phyloP scores from a whole-genome alignment of 768 basidiomycete genomes.

The Tulasnella calospora region DNA sequence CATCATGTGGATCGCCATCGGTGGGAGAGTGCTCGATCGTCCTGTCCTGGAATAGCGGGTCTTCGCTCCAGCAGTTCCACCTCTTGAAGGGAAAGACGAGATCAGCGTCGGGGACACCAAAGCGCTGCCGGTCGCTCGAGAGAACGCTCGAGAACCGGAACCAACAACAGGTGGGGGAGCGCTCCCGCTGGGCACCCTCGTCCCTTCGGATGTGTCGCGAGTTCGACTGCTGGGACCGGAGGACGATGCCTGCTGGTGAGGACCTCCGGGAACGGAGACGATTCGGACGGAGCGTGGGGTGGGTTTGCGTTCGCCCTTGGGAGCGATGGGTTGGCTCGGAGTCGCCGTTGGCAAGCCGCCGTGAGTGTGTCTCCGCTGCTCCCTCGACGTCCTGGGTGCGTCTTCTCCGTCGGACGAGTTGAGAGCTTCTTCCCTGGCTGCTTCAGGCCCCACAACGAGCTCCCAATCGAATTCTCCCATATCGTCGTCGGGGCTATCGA shows the following conservation, averaged over 20 bases:
- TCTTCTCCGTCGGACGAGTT: not conserved
- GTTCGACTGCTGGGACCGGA: conserved; percentile 31
- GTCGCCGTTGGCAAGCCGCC: not conserved
- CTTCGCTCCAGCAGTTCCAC: conserved; percentile 35
- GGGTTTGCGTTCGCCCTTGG: conserved; percentile 57
- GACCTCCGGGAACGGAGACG: conserved; percentile 58
- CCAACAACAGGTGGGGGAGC: not conserved
- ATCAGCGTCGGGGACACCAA: conserved; percentile 31
- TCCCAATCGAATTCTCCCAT: conserved; percentile 20
- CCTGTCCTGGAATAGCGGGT: conserved; percentile 26
- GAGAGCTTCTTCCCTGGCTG: not conserved
- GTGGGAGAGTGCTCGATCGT: conserved; percentile 39
- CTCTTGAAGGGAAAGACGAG: conserved; percentile 11
- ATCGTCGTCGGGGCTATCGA: conserved; percentile 23
- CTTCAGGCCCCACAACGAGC: conserved; percentile 3
- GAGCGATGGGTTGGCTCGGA: conserved; percentile 36
- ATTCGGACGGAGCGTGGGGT: conserved; percentile 79
- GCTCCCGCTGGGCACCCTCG: conserved; percentile 35
- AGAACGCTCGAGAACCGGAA: not conserved
- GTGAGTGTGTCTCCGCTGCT: not conserved
- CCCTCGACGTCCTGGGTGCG: not conserved
- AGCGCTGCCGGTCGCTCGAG: conserved; percentile 38
- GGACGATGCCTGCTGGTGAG: conserved; percentile 38
- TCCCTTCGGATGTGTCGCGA: conserved; percentile 34
- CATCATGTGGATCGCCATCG: conserved; percentile 37